Evolutionary conservation across 2,329 filamentous ascomycete species (phyloP).

Genomic region (Aphanocladium album): DNA sequence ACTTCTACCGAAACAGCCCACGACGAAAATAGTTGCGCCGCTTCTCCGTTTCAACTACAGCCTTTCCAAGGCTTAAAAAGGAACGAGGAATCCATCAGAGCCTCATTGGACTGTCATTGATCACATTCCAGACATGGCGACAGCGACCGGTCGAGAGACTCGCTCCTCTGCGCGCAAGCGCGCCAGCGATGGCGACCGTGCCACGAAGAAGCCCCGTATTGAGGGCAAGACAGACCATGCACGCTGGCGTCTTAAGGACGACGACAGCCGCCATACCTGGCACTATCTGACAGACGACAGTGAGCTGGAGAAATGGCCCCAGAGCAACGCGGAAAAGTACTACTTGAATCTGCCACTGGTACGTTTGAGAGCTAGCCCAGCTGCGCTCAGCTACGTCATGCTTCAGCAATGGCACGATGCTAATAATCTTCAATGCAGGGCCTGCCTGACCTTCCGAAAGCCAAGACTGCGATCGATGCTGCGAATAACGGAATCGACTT

Average conservation of each 20-base stretch:
- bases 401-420: not conserved
- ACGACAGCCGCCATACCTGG: slow-evolving; percentile 86
- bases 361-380: slow-evolving; percentile 19
- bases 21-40: slow-evolving; percentile 1
- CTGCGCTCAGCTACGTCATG: not conserved
- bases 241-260: slow-evolving; percentile 79
- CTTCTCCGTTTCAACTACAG: slow-evolving; percentile 1
- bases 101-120: not conserved
- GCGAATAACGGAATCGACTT: slow-evolving; percentile 81
- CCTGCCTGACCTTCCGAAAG: slow-evolving; percentile 64
- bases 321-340: slow-evolving; percentile 84
- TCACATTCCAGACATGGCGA: slow-evolving; percentile 21
- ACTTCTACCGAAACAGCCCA: not conserved
- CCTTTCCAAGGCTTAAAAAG: not conserved
- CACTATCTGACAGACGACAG: slow-evolving; percentile 77
- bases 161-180: slow-evolving; percentile 39
- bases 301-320: slow-evolving; percentile 72
- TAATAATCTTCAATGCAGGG: slow-evolving; percentile 44
- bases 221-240: slow-evolving; percentile 67
- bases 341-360: slow-evolving; percentile 77
- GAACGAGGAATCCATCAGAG: not conserved
- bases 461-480: slow-evolving; percentile 69
- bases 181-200: slow-evolving; percentile 30
- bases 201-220: slow-evolving; percentile 43
- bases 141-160: slow-evolving; percentile 25